Conservation (phyloP, 257 asterid genomes). For the Jacaranda copaia region DNA sequence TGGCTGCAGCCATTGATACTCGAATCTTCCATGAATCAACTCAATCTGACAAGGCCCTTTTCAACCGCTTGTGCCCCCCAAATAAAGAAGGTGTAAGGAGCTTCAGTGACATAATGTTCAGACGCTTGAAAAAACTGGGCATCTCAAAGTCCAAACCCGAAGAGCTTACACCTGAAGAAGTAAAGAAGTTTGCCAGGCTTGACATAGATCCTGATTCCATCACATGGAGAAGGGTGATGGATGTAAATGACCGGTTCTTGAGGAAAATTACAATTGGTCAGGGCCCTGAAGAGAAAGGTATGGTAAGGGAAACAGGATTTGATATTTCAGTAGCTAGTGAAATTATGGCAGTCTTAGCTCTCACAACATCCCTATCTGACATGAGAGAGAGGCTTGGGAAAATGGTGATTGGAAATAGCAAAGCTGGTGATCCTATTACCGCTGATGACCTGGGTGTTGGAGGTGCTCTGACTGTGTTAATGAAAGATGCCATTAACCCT, state of each 20-base stretch:
- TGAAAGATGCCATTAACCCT: constrained; percentile 97
- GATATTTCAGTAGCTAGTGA: constrained; percentile 97
- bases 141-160: constrained; percentile 82
- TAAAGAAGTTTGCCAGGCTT: constrained; percentile 84
- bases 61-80: constrained; percentile 86
- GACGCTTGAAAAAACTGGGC: constrained; percentile 85
- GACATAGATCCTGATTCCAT: constrained; percentile 88
- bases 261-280: constrained; percentile 90
- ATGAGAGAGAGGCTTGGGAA: constrained; percentile 98
- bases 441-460: constrained; percentile 98
- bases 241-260: constrained; percentile 91
- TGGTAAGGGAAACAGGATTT: constrained; percentile 94
- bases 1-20: constrained; percentile 96
- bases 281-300: constrained; percentile 99
- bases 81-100: constrained; percentile 80
- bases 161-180: constrained; percentile 89
- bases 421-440: constrained; percentile 88
- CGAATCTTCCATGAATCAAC: constrained; percentile 91
- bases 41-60: constrained; percentile 92
- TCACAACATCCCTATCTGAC: constrained; percentile 86
- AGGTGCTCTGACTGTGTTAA: constrained; percentile 91
- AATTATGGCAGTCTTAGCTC: constrained; percentile 98
- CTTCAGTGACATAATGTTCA: constrained; percentile 78
- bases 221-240: constrained; percentile 99
- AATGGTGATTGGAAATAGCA: constrained; percentile 97